These are phyloP conservation scores for Tilletiopsis washingtonensis DNA, from an alignment of 1,284 basidiomycete species.

Conservation along the genomic window DNA sequence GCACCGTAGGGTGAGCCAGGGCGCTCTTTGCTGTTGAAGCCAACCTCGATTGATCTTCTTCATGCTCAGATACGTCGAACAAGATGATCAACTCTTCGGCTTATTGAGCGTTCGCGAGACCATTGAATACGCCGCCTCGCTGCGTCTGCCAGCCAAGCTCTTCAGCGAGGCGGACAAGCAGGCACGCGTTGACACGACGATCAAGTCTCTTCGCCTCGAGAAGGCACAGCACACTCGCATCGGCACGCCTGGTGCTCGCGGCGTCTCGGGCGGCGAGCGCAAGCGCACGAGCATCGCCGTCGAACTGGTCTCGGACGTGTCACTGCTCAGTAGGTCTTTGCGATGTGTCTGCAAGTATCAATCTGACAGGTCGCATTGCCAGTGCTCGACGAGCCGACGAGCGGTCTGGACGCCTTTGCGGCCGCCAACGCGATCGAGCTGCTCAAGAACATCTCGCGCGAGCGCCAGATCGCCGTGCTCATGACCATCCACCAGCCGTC, in stretches of 20 bases:
- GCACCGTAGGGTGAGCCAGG: conserved; percentile 10
- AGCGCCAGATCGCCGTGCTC: conserved; percentile 3
- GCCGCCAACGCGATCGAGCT: conserved; percentile 24
- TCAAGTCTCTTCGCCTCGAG: conserved; percentile 26
- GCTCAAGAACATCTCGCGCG: conserved; percentile 5
- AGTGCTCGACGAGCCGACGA: conserved; percentile 30
- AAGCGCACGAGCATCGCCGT: conserved; percentile 4
- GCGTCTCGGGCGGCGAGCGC: conserved; percentile 1
- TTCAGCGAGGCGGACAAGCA: conserved; percentile 18
- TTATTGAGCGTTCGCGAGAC: conserved; percentile 9
- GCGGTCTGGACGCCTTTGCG: conserved; percentile 24
- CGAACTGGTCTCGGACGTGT: neutral
- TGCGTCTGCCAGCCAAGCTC: conserved; percentile 10
- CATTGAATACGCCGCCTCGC: conserved; percentile 6
- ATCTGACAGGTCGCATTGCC: conserved; percentile 23
- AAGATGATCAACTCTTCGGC: conserved; percentile 8
- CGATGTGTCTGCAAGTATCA: conserved; percentile 10
- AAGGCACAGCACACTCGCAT: conserved; percentile 23
- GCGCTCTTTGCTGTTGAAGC: too few relatives aligned
- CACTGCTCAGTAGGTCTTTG: neutral
- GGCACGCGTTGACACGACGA: conserved; percentile 46
- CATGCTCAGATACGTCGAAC: too few relatives aligned
- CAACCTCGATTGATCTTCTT: too few relatives aligned
- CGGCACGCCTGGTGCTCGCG: conserved; percentile 13
- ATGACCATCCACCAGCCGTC: conserved; percentile 15